Base-by-base conservation (phyloP, 306 rosid genomes). In the Geum urbanum region DNA sequence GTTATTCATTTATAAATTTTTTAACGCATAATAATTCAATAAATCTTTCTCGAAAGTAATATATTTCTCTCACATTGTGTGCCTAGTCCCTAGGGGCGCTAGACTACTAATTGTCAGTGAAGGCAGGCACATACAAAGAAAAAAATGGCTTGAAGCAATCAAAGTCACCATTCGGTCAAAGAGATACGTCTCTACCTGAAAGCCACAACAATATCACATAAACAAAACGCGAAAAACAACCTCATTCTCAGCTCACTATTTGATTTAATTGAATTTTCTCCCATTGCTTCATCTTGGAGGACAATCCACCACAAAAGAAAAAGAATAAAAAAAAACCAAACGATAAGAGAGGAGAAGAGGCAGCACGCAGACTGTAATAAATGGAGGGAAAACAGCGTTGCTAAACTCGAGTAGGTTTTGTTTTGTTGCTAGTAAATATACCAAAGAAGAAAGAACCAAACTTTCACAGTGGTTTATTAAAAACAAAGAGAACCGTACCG, bases 111-210 rank as follows among this genome's bases (percentile, higher is more conserved):
- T 35, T 35, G 24, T 24, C 62, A 56, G 62, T 56, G 7, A 24
- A 56, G 62, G 70, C 16, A 0, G 45, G 58, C 58, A 50, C 15
- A 8, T 37, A 35, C 12, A 60, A 13, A 2, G 20, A 51, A 18
- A 16, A 6, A 39, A 52, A 10, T 67, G 52, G 51, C 50, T 35
- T 39, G 39, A 68, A 40, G 50, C 49, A 37, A 37, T 37, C 46
- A 60, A n/a, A 16, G 37, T 62, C 62, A 51, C 19, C 44, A 53
- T 53, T 40, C 4, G 50, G 72, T 69, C 72, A 39, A 69, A 68
- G 49, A 68, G 37, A 52, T 68, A 53, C 62, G 16, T 24, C 27
- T 40, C 72, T 52, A 51, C 46, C 50, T 4, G 39, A 16, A 52
- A 51, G 3, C 39, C 62, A 39, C 4, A 32, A 32, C 4, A 24